Percentiles rank a stretch among this genome's conserved stretches.
These are phyloP conservation scores for Trypanosoma avium DNA, from an alignment of 208 protist species.

Conservation along the genomic window DNA sequence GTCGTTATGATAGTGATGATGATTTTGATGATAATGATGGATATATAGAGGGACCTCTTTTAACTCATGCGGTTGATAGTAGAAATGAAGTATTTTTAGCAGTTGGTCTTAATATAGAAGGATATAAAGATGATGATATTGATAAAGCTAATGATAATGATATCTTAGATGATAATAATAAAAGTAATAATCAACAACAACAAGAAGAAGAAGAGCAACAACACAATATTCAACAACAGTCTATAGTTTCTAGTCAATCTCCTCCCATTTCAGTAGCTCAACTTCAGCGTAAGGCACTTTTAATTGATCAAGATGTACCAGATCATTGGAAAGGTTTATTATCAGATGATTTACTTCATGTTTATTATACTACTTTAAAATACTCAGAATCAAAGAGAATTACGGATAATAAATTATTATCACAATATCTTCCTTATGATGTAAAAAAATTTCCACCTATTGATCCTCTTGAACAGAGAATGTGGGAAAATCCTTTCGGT, in stretches of 20 bases:
- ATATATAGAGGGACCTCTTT: slow-evolving; percentile 27
- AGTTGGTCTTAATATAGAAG: slow-evolving; percentile 32
- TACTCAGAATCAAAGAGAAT: slow-evolving; percentile 30
- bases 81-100: slow-evolving; percentile 30
- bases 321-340: slow-evolving; percentile 55
- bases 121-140: too few species aligned
- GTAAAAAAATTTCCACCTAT: slow-evolving; percentile 10
- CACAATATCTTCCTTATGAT: slow-evolving; percentile 66
- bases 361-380: slow-evolving; percentile 49
- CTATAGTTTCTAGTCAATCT: neutral
- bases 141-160: neutral
- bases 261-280: neutral
- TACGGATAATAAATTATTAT: slow-evolving; percentile 60
- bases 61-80: slow-evolving; percentile 32
- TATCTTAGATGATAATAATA: neutral
- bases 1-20: slow-evolving; percentile 77
- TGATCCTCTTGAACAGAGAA: neutral
- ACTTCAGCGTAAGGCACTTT: slow-evolving; percentile 10
- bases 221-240: neutral
- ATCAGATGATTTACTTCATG: slow-evolving; percentile 47
- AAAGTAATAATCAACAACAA: slow-evolving; percentile 18
- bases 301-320: slow-evolving; percentile 47
- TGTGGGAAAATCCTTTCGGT: slow-evolving; percentile 33
- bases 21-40: slow-evolving; percentile 63
- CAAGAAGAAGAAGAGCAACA: neutral